Evolutionary conservation across 2,329 filamentous ascomycete genomes (phyloP).

Genomic region (Botrytis elliptica): DNA sequence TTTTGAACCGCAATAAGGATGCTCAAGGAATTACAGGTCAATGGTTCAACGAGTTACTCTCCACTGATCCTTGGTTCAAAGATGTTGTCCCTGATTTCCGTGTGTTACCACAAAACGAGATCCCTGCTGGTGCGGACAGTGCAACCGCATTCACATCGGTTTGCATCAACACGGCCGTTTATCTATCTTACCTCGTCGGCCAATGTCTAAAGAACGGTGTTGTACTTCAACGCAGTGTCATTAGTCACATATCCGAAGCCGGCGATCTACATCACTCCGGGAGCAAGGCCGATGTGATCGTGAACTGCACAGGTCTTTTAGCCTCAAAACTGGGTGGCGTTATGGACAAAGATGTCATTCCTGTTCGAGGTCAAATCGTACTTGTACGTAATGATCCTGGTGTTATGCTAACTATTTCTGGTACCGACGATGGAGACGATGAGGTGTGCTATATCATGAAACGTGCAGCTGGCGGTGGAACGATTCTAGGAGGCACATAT

Average conservation of each 20-base stretch:
- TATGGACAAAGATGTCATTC: constrained; percentile 68
- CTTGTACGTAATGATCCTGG: constrained; percentile 64
- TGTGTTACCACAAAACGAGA: constrained; percentile 54
- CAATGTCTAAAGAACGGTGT: constrained; percentile 76
- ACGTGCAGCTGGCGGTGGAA: constrained; percentile 64
- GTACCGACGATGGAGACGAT: constrained; percentile 62
- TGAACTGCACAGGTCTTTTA: constrained; percentile 84
- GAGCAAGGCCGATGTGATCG: constrained; percentile 61
- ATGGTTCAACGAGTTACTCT: constrained; percentile 64
- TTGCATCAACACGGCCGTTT: constrained; percentile 88
- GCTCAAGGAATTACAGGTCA: constrained; percentile 27
- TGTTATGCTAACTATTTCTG: constrained; percentile 58
- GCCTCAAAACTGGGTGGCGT: constrained; percentile 79
- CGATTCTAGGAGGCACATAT: constrained; percentile 65
- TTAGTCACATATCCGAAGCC: constrained; percentile 74
- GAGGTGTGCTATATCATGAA: constrained; percentile 69
- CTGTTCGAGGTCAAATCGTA: constrained; percentile 76
- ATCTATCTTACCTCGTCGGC: constrained; percentile 80
- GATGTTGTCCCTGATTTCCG: constrained; percentile 70
- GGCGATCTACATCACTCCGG: constrained; percentile 57
- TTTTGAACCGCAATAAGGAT: constrained; percentile 47
- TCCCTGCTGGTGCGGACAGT: constrained; percentile 66
- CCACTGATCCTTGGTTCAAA: constrained; percentile 70
- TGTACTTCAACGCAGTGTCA: constrained; percentile 59
- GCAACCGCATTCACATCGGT: constrained; percentile 78